Evolutionary conservation across 768 basidiomycete genomes (phyloP).

Genomic region (Russula foetens): DNA sequence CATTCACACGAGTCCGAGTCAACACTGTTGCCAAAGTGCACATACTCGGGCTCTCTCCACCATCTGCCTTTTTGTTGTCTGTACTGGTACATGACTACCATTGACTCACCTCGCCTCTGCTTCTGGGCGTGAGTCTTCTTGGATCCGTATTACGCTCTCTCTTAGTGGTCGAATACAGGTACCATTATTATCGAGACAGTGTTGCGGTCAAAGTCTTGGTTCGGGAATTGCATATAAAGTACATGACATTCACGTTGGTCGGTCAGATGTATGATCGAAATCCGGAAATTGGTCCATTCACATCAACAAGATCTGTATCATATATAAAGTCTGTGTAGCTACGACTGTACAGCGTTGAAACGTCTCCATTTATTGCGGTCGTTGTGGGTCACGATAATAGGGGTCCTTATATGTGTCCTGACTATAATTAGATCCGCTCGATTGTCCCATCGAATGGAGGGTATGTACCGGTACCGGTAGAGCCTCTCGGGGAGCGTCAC

Average conservation of each 20-base stretch:
- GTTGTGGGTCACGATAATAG: slow-evolving; percentile 23
- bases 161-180: background rate
- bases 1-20: slow-evolving; percentile 6
- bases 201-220: no score
- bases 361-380: background rate
- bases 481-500: background rate
- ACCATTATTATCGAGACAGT: no score
- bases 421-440: background rate
- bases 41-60: no score
- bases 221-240: background rate
- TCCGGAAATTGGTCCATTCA: background rate
- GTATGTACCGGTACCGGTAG: background rate
- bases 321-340: background rate
- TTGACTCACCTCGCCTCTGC: background rate
- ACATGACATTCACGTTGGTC: background rate
- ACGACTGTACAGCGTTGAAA: background rate
- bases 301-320: background rate
- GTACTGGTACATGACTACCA: background rate
- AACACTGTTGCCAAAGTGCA: no score
- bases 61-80: background rate
- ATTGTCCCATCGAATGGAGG: background rate
- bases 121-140: no score
- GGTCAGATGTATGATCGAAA: background rate
- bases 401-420: slow-evolving; percentile 26
- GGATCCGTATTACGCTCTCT: background rate